Percentiles rank a stretch among this genome's conserved stretches.
phyloP scores from a whole-genome alignment of 495 filamentous ascomycete species.

The Cercophora sp. region DNA sequence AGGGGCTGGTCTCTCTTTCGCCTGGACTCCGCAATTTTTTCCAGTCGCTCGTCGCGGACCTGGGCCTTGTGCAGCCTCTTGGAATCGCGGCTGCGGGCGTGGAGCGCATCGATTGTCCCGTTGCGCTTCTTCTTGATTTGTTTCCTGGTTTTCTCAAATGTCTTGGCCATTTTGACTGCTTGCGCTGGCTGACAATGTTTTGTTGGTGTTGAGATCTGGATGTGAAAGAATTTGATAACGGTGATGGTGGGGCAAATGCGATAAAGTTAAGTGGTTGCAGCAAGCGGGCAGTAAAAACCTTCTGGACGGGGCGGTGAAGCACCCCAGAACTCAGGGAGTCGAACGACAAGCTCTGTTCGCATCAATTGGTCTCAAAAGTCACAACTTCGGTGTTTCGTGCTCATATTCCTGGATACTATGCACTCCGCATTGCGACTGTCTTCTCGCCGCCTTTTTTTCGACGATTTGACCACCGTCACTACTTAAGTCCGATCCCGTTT shows the following conservation, averaged over 20 bases:
- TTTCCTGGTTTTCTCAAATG: constrained; percentile 75
- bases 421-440: too few relatives aligned
- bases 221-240: constrained; percentile 1
- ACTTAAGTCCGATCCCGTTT: too few relatives aligned
- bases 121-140: constrained; percentile 75
- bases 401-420: too few relatives aligned
- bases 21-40: constrained; percentile 56
- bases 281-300: background rate
- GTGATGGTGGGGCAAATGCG: background rate
- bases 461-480: too few relatives aligned
- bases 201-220: constrained; percentile 6
- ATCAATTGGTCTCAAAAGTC: too few relatives aligned
- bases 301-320: background rate
- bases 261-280: constrained; percentile 6
- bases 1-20: constrained; percentile 65
- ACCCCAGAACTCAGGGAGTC: too few relatives aligned
- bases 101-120: constrained; percentile 57
- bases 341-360: too few relatives aligned
- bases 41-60: constrained; percentile 71
- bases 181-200: too few relatives aligned
- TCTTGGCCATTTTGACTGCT: constrained; percentile 62
- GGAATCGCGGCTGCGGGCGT: constrained; percentile 78
- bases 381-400: too few relatives aligned
- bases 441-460: too few relatives aligned
- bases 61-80: constrained; percentile 69